phyloP scores from a whole-genome alignment of 306 rosid genomes.

The Crotalaria pallida region DNA sequence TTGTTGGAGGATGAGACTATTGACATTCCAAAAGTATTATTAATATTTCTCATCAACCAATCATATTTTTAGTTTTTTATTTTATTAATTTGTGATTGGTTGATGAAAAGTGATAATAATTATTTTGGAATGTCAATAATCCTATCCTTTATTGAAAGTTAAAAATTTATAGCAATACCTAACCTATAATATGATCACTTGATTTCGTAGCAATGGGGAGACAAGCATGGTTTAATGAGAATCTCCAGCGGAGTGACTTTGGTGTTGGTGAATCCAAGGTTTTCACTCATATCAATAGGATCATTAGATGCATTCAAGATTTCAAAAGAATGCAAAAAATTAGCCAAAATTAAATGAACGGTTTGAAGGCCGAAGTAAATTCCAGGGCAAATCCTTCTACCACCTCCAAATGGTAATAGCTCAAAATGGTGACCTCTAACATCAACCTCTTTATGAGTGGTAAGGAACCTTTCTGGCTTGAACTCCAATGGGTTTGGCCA shows the following conservation, averaged over 20 bases:
- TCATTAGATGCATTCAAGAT: background rate
- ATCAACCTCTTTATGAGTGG: slow-evolving; percentile 20
- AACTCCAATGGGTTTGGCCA: slow-evolving; percentile 20
- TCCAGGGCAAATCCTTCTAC: slow-evolving; percentile 23
- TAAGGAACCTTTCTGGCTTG: slow-evolving; percentile 29
- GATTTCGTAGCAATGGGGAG: background rate
- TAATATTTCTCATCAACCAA: too few relatives aligned
- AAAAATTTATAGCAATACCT: too few relatives aligned
- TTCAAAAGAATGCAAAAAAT: slow-evolving; percentile 18
- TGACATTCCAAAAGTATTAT: too few relatives aligned
- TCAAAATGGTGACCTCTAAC: slow-evolving; percentile 15
- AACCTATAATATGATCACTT: too few relatives aligned
- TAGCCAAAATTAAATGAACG: slow-evolving; percentile 2
- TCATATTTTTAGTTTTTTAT: too few relatives aligned
- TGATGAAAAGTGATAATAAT: too few relatives aligned
- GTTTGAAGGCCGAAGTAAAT: background rate
- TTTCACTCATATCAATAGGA: slow-evolving; percentile 15
- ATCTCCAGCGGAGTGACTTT: slow-evolving; percentile 14
- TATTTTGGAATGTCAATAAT: too few relatives aligned
- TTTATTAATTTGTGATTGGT: too few relatives aligned
- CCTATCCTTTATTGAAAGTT: too few relatives aligned
- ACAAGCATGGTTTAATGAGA: slow-evolving; percentile 12
- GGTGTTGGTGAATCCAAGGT: background rate
- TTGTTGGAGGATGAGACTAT: too few relatives aligned
- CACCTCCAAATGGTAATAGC: slow-evolving; percentile 29